A percentile compares a stretch with the other conserved stretches of the same genome.
Evolutionary conservation across 2,329 filamentous ascomycete species (phyloP).

Genomic region (Aspergillus fijiensis): DNA sequence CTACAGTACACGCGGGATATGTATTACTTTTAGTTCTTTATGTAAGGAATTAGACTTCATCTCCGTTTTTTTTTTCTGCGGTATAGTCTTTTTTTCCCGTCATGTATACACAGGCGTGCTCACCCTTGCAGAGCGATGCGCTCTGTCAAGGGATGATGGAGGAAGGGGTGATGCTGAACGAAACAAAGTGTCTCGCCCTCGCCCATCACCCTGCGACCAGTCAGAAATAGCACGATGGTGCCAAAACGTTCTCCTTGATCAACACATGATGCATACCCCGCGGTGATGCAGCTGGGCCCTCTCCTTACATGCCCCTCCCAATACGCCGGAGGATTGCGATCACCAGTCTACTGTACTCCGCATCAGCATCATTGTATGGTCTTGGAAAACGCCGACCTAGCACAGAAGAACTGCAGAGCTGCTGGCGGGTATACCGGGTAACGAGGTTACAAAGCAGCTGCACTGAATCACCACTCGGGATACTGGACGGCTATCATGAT

Average conservation of each 20-base stretch:
- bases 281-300: not conserved
- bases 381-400: not conserved
- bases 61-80: not conserved
- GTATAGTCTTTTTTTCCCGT: not conserved
- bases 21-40: not conserved
- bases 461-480: too few relatives aligned
- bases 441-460: not conserved
- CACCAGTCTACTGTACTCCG: not conserved
- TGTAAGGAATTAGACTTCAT: slow-evolving; percentile 7
- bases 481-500: too few relatives aligned
- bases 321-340: not conserved
- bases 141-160: slow-evolving; percentile 1
- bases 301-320: not conserved
- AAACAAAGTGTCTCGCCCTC: not conserved
- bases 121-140: not conserved
- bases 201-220: too few relatives aligned
- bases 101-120: not conserved
- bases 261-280: not conserved
- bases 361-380: not conserved
- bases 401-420: not conserved
- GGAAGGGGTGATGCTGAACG: not conserved
- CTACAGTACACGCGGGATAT: slow-evolving; percentile 9
- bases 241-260: not conserved
- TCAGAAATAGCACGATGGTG: slow-evolving; percentile 1
- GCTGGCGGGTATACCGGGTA: not conserved